phyloP scores from a whole-genome alignment of 352 stramenopile genomes.

The Pythium folliculosum region DNA sequence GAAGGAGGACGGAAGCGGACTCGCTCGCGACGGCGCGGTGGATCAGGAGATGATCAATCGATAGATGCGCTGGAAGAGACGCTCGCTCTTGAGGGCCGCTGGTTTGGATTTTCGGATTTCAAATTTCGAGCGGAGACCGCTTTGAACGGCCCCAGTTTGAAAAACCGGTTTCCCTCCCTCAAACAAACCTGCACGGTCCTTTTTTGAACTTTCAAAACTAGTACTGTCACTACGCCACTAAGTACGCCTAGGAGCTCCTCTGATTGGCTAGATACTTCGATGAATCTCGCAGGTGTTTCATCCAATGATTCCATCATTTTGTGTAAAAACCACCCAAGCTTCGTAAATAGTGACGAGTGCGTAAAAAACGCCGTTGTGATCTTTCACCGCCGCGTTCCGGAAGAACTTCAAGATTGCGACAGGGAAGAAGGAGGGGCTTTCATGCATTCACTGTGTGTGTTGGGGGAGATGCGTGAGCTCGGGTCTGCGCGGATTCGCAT shows the following conservation, averaged over 20 bases:
- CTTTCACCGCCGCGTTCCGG: constrained; percentile 20
- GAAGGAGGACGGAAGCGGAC: background rate
- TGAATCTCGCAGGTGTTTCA: constrained; percentile 12
- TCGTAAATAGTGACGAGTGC: too few relatives aligned
- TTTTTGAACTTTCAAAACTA: constrained; percentile 29
- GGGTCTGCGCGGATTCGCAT: constrained; percentile 19
- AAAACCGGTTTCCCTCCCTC: background rate
- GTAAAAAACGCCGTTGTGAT: constrained; percentile 20
- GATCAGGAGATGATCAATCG: background rate
- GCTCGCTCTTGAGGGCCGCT: too few relatives aligned
- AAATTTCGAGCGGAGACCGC: constrained; percentile 18
- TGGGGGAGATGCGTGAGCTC: background rate
- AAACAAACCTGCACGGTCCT: background rate
- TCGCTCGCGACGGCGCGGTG: background rate
- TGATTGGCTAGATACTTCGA: constrained; percentile 19
- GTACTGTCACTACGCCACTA: constrained; percentile 12
- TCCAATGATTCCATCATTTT: too few relatives aligned
- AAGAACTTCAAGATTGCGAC: constrained; percentile 31
- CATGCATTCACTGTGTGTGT: constrained; percentile 25
- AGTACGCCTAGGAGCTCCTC: constrained; percentile 16
- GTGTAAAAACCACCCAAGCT: too few relatives aligned
- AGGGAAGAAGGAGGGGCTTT: background rate
- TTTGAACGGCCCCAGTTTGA: background rate
- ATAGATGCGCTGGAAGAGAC: background rate
- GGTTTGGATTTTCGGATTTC: constrained; percentile 28